These are phyloP conservation scores for Globisporangium iwayamae DNA, from an alignment of 352 stramenopile species.

Conservation along the genomic window DNA sequence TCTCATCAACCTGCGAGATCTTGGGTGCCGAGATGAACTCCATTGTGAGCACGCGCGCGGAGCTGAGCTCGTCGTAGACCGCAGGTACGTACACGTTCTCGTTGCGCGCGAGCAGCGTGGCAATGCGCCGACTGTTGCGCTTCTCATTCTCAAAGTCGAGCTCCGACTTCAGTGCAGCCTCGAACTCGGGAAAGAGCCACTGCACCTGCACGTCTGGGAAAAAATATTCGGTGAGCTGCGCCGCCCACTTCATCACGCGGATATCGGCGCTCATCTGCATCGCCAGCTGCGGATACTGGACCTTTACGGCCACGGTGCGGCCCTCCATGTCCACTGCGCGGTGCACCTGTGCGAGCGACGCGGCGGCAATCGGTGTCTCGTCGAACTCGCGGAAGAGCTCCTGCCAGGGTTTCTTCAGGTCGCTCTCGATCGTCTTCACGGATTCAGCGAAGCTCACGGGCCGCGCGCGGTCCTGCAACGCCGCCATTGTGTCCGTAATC, in stretches of 20 bases:
- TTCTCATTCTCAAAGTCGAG: conserved; percentile 87
- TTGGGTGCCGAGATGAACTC: conserved; percentile 95
- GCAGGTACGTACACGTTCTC: conserved; percentile 74
- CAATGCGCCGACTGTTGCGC: conserved; percentile 69
- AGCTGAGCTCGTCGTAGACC: conserved; percentile 84
- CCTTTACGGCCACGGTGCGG: conserved; percentile 94
- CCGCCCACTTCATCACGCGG: conserved; percentile 61
- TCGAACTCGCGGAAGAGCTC: conserved; percentile 92
- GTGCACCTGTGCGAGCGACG: conserved; percentile 95
- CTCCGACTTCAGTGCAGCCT: conserved; percentile 66
- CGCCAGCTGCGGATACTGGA: conserved; percentile 91
- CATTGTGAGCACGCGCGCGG: conserved; percentile 94
- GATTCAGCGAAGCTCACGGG: conserved; percentile 48
- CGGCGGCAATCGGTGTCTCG: conserved; percentile 90
- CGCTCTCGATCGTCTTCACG: conserved; percentile 49
- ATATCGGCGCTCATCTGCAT: conserved; percentile 76
- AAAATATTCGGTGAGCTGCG: conserved; percentile 60
- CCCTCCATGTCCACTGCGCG: conserved; percentile 87
- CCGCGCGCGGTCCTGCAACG: conserved; percentile 92
- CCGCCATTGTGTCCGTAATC: conserved; percentile 90
- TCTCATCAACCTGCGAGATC: conserved; percentile 87
- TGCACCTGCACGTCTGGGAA: conserved; percentile 91
- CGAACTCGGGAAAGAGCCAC: conserved; percentile 97
- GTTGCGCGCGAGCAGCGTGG: conserved; percentile 51
- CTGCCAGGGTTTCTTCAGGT: conserved; percentile 64